Evolutionary conservation across 2,329 filamentous ascomycete species (phyloP), one percentile per base, ranked within the genome.

Genomic region (Cercospora beticola): DNA sequence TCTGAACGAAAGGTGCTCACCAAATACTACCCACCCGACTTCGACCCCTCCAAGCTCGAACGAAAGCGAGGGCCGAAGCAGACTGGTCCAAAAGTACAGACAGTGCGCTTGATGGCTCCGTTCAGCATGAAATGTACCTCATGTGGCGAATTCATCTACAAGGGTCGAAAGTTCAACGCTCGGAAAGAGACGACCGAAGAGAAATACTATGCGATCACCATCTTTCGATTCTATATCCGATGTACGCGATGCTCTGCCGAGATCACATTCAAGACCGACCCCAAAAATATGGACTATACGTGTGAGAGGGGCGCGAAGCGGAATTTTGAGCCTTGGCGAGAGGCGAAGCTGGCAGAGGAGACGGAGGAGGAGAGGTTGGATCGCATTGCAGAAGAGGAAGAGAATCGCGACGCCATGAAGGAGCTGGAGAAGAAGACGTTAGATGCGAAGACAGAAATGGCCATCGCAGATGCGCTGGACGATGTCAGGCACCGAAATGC

Each of bases 391-490:
- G 81, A 85, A 49, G 92, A 96, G 77, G 90, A 89, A 72, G 87
- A 90, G 68, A 93, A 97, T 79, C 86, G 89, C 72, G 94, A 97
- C 79, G 92, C 93, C 23, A 99, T 99, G 96, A 91, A 91, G 67
- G 94, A 97, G 78, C 82, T 99, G 58, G 95, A 99, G 82, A 90
- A 91, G 71, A 98, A 98, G 83, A 97, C 94, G 65, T 83, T 91
- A 23, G 95, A 99, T 79, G 94, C 94, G 0, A 94, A 95, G 83
- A 86, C 91, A 49, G 95, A 99, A 81, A 99, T 99, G 94, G 92
- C 92, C 18, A 92, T 97, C 56, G 95, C 95, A 1, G 95, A 99
- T 83, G 94, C 94, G 7, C 82, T 99, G 65, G 95, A 99, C 79
- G 94, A 97, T 82, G 97, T 99, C 67, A 86, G 94, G 66, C 94